Percentiles rank a stretch among this genome's conserved stretches.
phyloP scores from a whole-genome alignment of 257 asterid species.

The Primulina tabacum region DNA sequence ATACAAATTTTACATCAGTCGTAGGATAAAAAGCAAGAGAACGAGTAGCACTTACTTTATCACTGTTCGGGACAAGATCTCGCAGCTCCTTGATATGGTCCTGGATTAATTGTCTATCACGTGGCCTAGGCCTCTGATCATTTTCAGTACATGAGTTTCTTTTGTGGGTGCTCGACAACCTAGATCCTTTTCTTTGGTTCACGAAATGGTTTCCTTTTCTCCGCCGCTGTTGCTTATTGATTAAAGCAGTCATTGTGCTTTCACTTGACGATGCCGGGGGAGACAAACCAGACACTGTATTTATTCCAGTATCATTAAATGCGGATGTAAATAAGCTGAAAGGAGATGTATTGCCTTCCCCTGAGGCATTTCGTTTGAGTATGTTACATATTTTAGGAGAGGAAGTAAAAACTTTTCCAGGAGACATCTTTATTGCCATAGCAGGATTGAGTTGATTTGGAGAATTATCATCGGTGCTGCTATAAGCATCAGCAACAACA shows the following conservation, averaged over 20 bases:
- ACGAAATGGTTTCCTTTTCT: constrained; percentile 32
- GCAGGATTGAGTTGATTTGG: constrained; percentile 30
- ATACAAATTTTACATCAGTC: background rate
- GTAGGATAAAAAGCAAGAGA: constrained; percentile 13
- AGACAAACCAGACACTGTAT: constrained; percentile 20
- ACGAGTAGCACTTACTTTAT: constrained; percentile 47
- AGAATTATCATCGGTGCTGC: constrained; percentile 37
- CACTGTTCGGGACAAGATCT: constrained; percentile 81
- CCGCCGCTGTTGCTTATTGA: constrained; percentile 36
- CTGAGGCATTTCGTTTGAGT: constrained; percentile 27
- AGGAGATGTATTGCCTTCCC: constrained; percentile 34
- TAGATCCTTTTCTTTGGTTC: constrained; percentile 34
- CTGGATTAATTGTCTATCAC: constrained; percentile 93
- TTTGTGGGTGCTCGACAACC: constrained; percentile 42
- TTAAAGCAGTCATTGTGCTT: constrained; percentile 37
- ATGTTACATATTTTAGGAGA: constrained; percentile 29
- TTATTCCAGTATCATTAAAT: constrained; percentile 23
- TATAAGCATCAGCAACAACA: constrained; percentile 29
- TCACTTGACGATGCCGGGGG: no score
- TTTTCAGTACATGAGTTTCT: constrained; percentile 45
- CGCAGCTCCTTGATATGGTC: constrained; percentile 87
- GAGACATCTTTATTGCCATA: constrained; percentile 32
- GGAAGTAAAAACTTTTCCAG: constrained; percentile 28
- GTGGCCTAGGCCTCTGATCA: constrained; percentile 64
- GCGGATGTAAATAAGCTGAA: constrained; percentile 40